Conservation (phyloP, 108 stramenopile species). For the Skeletonema potamos region DNA sequence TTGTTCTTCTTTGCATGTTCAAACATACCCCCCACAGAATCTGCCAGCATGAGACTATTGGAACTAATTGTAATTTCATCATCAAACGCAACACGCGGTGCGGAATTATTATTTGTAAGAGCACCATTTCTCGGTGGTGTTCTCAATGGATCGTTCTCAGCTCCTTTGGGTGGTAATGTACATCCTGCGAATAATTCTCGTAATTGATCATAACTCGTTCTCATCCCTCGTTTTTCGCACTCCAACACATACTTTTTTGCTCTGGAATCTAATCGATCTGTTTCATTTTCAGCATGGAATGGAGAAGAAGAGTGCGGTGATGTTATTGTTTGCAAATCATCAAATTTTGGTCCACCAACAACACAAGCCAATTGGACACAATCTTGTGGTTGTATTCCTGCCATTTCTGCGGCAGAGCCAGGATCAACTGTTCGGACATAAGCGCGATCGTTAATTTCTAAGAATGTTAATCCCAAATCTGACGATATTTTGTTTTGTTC, state of each 20-base stretch:
- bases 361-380: conserved; percentile 81
- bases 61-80: conserved; percentile 40
- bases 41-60: conserved; percentile 26
- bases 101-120: too few relatives aligned
- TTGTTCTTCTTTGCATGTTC: conserved; percentile 21
- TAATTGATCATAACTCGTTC: conserved; percentile 72
- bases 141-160: conserved; percentile 3
- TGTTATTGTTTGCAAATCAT: conserved; percentile 4
- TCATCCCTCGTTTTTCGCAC: conserved; percentile 65
- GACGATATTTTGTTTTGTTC: background rate
- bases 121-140: conserved; percentile 13
- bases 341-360: conserved; percentile 44
- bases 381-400: conserved; percentile 71
- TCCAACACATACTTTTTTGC: conserved; percentile 60
- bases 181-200: conserved; percentile 48
- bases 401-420: conserved; percentile 42
- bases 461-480: conserved; percentile 71
- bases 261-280: conserved; percentile 12
- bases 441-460: conserved; percentile 78
- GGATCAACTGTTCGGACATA: conserved; percentile 69
- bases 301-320: background rate
- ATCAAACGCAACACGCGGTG: background rate
- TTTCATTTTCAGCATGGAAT: conserved; percentile 17
- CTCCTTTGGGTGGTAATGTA: conserved; percentile 26
- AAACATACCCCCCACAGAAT: conserved; percentile 44